These are phyloP conservation scores for Prunus mume DNA, from an alignment of 306 rosid species.

Conservation along the genomic window DNA sequence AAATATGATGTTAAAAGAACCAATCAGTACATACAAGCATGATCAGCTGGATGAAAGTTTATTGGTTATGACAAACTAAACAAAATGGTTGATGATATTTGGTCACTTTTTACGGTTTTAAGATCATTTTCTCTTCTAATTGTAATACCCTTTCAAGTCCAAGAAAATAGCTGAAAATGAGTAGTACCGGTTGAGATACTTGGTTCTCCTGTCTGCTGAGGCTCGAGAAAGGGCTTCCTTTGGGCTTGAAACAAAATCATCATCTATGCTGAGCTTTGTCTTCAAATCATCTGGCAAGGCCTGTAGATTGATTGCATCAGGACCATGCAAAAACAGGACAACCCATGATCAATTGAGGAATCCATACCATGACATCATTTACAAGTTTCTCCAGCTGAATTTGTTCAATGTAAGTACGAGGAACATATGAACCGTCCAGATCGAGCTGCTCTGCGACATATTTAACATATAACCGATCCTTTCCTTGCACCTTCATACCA, in stretches of 20 bases:
- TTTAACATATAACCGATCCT: conserved; percentile 69
- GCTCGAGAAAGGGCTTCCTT: conserved; percentile 98
- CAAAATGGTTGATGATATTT: not conserved
- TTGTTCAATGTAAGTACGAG: conserved; percentile 97
- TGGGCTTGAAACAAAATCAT: conserved; percentile 80
- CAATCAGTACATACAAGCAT: conserved; percentile 7
- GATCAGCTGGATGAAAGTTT: not conserved
- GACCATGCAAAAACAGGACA: conserved; percentile 22
- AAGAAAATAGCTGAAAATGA: conserved; percentile 6
- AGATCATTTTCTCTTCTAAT: not conserved
- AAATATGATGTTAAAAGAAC: conserved; percentile 3
- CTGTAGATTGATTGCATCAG: conserved; percentile 57
- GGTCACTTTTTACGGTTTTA: not conserved
- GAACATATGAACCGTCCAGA: conserved; percentile 86
- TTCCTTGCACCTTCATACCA: conserved; percentile 88
- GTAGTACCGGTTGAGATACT: conserved; percentile 73
- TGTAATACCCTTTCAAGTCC: not conserved
- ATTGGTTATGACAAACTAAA: not conserved
- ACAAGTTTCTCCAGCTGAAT: conserved; percentile 97
- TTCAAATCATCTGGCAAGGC: conserved; percentile 92
- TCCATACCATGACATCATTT: conserved; percentile 93
- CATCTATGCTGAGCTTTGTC: conserved; percentile 85
- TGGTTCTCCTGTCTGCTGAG: conserved; percentile 86
- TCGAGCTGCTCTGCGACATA: conserved; percentile 68
- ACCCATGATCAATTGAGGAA: conserved; percentile 1